Evolutionary conservation across 148 eudicot species (phyloP).

Genomic region (Persicaria tinctoria): DNA sequence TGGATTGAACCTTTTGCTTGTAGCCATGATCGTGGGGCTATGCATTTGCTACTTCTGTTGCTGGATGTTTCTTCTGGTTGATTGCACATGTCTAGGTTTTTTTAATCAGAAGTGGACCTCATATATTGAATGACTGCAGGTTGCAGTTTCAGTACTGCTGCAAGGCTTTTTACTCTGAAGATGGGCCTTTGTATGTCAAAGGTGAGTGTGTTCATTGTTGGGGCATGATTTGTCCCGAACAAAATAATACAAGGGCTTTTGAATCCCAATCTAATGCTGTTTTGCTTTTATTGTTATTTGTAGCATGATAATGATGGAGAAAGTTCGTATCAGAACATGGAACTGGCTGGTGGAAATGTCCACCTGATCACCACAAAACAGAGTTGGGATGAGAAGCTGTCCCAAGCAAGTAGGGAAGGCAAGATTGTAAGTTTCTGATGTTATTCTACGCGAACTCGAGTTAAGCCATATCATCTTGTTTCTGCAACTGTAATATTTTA

Average conservation of each 20-base stretch:
- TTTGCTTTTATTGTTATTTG: conserved; percentile 13
- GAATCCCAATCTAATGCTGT: not conserved
- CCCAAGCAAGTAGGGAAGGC: conserved; percentile 47
- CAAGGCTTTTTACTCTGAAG: not conserved
- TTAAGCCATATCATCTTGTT: not conserved
- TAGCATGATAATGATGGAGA: conserved; percentile 34
- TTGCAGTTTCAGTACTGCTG: not conserved
- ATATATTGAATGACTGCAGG: not conserved
- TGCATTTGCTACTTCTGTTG: not conserved
- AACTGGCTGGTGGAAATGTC: conserved; percentile 62
- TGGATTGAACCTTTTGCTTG: not conserved
- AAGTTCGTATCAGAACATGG: conserved; percentile 29
- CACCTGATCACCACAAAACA: conserved; percentile 51
- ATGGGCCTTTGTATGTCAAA: conserved; percentile 15
- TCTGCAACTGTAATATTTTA: not conserved
- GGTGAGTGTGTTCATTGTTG: not conserved
- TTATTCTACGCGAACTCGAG: not conserved
- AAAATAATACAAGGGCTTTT: not conserved
- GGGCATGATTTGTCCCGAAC: not conserved
- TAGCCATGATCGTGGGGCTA: not conserved
- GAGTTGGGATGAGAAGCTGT: conserved; percentile 50
- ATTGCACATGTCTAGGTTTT: not conserved
- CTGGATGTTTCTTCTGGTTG: not conserved
- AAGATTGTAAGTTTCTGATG: conserved; percentile 46
- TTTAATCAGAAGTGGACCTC: not conserved